Percentiles rank a stretch among this genome's conserved stretches.
Conservation (phyloP, 495 filamentous ascomycete genomes). For the Aspergillus hancockii region DNA sequence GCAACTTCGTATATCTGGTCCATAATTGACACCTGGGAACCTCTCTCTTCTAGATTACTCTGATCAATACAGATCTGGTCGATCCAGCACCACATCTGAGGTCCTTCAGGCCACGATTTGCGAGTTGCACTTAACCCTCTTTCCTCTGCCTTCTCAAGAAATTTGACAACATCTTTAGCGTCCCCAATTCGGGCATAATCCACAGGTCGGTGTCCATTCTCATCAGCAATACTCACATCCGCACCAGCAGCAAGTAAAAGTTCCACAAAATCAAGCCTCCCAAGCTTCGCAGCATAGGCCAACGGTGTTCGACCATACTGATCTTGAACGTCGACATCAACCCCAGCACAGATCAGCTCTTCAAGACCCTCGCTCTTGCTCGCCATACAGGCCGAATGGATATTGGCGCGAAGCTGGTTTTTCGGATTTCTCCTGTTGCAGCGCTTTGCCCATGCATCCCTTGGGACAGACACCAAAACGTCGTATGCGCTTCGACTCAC, state of each 20-base stretch:
- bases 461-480: neutral
- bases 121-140: neutral
- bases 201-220: neutral
- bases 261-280: constrained; percentile 1
- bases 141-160: neutral
- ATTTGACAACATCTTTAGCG: neutral
- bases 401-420: neutral
- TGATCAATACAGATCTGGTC: constrained; percentile 7
- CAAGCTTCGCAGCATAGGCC: neutral
- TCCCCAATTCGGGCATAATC: neutral
- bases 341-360: neutral
- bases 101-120: neutral
- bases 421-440: neutral
- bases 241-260: neutral
- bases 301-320: neutral
- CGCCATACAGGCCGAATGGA: neutral
- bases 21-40: constrained; percentile 2
- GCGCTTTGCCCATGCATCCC: neutral
- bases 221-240: neutral
- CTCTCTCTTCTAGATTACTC: neutral
- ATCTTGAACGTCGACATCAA: constrained; percentile 1
- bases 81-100: constrained; percentile 8
- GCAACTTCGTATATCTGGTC: constrained; percentile 3
- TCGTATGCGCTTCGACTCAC: neutral
- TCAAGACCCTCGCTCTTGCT: neutral